Base-by-base conservation (phyloP, 2,329 filamentous ascomycete genomes). In the Phialophora tarda region DNA sequence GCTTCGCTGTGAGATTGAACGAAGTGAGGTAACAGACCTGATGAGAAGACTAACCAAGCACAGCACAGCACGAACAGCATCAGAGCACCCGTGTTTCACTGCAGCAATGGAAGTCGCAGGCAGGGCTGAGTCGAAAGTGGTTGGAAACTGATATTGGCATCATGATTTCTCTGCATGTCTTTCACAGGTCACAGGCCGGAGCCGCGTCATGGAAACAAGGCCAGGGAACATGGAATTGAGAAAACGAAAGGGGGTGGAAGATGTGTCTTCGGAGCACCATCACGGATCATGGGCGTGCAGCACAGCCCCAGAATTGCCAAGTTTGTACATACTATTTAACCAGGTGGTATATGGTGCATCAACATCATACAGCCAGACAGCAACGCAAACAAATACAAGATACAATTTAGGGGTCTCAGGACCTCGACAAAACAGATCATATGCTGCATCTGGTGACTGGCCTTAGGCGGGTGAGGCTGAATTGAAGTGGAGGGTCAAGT, bases 51-150 rank as follows among this genome's bases (percentile, higher is more conserved):
- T 66, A 67, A 70, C 63, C 63, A 51, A 63, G 56, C 30, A 47
- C 38, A 48, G 61, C 34, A 63, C 62, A 66, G 60, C 65, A 67
- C 68, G 66, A 63, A 44, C 32, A 59, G 68, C 68, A 70, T 70
- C 68, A 70, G 68, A 70, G 68, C 68, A 64, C 53, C 63, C 64
- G 65, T 70, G 68, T 70, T 66, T 58, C 32, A 47, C 55, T 58
- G 63, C 63, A 59, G 61, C 53, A 64, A 28, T 56, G 60, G 65
- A 56, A 38, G 53, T 62, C 50, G 7, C 38, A 54, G 48, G 60
- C 47, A 47, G 47, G 59, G 59, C 44, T 66, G 63, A 38, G 55
- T 47, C 47, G 50, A 23, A 34, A 24, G 38, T 14, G 28, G 32
- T 41, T 61, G 21, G 50, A 57, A 23, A 50, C 24, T 23, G 41